Base-by-base conservation (phyloP, 2,329 filamentous ascomycete species). In the Verticillium albo-atrum region DNA sequence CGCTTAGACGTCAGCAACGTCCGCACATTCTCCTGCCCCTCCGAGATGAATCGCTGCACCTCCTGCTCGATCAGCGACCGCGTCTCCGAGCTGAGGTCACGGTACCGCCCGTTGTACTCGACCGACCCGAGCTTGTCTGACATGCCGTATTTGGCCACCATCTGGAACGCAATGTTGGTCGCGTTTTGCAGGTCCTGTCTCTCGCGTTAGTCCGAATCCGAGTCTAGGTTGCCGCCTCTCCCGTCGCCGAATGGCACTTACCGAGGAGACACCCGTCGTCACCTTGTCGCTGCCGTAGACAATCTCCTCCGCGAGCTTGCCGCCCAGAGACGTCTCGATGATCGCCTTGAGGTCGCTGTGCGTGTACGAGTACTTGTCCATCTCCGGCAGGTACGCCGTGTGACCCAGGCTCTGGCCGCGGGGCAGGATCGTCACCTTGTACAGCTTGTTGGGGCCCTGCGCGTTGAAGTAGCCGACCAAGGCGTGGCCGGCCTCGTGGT, bases 361-460 rank as follows among this genome's bases (percentile, higher is more conserved):
- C n/a, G 90, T 90, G 74, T 87, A 87, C 14, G 91, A 95, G 69
- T 97, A 92, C 74, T 93, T 92, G 77, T 97, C 93, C 81, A 96
- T 92, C 71, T 95, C 89, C 0, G 93, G 93, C 26, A 99, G 81
- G 73, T 89, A 89, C 64, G 90, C 90, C 0, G 95, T 99, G 64
- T 97, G 86, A 62, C 95, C 95, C 7, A 98, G 82, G 26, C 90
- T 86, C 68, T 88, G 87, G 12, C 95, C 95, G 68, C 96, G 89
- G 57, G 95, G 93, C 68, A 99, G 89, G 67, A 99, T 96, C 1
- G 95, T 99, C 55, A 97, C 93, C 77, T 99, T 99, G 83, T 99
- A 97, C 2, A 99, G 82, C 32, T 89, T 90, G 63, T 83, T 88
- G 57, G 89, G 85, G 37, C 85, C 86, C 62, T 89, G 87, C 63